Base-by-base conservation (phyloP, 2,329 filamentous ascomycete genomes). In the Orbilia brochopaga region DNA sequence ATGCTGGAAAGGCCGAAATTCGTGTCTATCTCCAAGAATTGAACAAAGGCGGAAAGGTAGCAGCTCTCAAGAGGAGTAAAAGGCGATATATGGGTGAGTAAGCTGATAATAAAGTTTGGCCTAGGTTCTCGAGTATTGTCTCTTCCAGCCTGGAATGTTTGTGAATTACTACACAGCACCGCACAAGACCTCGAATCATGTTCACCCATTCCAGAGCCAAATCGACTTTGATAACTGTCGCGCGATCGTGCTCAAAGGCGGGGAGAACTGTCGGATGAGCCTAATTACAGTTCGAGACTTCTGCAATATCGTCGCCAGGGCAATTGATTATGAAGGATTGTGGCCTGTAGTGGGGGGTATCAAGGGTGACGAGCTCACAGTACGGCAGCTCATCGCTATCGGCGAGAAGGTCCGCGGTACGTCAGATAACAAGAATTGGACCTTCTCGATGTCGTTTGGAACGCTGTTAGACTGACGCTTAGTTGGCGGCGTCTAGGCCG, bases 61-160 rank as follows among this genome's bases (percentile, higher is more conserved):
- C 64, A 15, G n/a, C n/a, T n/a, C n/a, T 0, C 27, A 13, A 11
- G 27, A 48, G 4, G n/a, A 11, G 1, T 15, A 10, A 40, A 2
- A 7, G 3, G 27, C 21, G 42, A 19, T 23, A 23, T 21, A n/a
- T 5, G 24, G 7, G 19, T 30, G 24, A n/a, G 7, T 46, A 42
- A 48, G 8, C 24, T 1, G 27, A 1, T 1, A 13, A 0, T 7
- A 2, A 40, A 15, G 30, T 4, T 32, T 42, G 19, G 23, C 13
- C 1, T 52, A 81, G 80, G 78, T 82, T 15, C 78, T 84, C 3
- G 81, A 84, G 57, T 84, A 84, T 76, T 80, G 77, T 24, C 78
- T 83, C 1, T 85, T 85, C 77, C 82, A 84, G 60, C 81, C 82
- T 0, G 82, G 82, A 2, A 70, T 81, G 17, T 83, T 84, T 75